Base-by-base conservation (phyloP, 768 basidiomycete genomes). In the Stropharia rugosoannulata region DNA sequence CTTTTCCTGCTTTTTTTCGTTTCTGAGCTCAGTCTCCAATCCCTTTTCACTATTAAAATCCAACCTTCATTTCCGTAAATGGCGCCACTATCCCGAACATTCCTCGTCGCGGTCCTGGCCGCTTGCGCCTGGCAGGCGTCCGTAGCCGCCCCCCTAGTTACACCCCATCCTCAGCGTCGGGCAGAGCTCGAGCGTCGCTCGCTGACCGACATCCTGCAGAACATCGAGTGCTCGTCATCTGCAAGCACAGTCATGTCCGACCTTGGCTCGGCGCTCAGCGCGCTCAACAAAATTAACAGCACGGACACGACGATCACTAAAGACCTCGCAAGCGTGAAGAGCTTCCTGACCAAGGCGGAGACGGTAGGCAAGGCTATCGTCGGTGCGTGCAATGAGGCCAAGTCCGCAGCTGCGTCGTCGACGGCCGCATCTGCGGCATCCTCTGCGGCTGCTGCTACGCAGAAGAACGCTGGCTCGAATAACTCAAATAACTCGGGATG, bases 161-260 rank as follows among this genome's bases (percentile, higher is more conserved):
- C 29, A 10, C 29, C 29, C 29, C 29, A 32, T 1, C 29, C 6
- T 1, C 29, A 10, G 29, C 22, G 22, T 4, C 22, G 22, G 22
- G 7, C 29, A 32, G 29, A 32, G 18, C 45, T 62, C 18, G 62
- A 62, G 40, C 51, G 55, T n/a, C 62, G 62, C 19, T 57, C 56
- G 6, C 59, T 63, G 5, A 47, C 62, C 6, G 55, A 52, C 54
- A 62, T 61, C 49, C 59, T 65, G 40, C 58, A 65, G 48, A 65
- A 65, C 60, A 65, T 65, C 46, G 62, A 61, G 51, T 65, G 62
- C 47, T 65, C 64, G 4, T 49, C 58, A 8, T 63, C 64, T 27
- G 64, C 64, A 3, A 50, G 49, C 27, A 59, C 60, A 16, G 59
- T 65, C 44, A 62, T 65, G 11, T 60, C 64, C 32, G 62, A 58